Percentiles rank a stretch among this genome's conserved stretches.
These are phyloP conservation scores for Claviceps sp. DNA, from an alignment of 2,329 filamentous ascomycete species.

Conservation along the genomic window DNA sequence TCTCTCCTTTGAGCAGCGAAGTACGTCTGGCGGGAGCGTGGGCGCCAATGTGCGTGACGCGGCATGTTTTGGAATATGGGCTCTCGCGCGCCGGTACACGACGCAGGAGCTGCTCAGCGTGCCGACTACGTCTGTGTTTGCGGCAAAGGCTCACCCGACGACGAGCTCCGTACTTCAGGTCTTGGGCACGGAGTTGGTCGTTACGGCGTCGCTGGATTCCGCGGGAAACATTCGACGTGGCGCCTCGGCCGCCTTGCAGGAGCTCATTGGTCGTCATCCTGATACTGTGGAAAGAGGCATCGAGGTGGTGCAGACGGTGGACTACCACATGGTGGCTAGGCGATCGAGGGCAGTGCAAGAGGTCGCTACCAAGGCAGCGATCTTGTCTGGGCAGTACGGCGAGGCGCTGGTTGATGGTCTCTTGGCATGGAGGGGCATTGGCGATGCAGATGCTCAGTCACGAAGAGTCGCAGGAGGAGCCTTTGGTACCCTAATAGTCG, in stretches of 20 bases:
- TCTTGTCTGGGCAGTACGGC: conserved; percentile 56
- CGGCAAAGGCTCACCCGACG: conserved; percentile 23
- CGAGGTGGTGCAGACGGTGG: conserved; percentile 71
- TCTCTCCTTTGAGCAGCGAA: conserved; percentile 78
- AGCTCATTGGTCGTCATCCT: conserved; percentile 84
- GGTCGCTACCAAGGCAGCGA: conserved; percentile 56
- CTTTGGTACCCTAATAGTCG: conserved; percentile 45
- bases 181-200: conserved; percentile 68
- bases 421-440: conserved; percentile 78
- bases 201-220: conserved; percentile 73
- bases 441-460: conserved; percentile 60
- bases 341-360: conserved; percentile 68
- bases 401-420: conserved; percentile 56
- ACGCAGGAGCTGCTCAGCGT: conserved; percentile 63
- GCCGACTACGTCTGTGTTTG: conserved; percentile 30
- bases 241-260: conserved; percentile 84
- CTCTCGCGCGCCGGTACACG: conserved; percentile 72
- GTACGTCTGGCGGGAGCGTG: conserved; percentile 68
- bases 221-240: conserved; percentile 88
- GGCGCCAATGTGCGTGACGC: conserved; percentile 90
- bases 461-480: conserved; percentile 58
- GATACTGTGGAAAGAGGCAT: conserved; percentile 75
- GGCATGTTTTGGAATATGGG: conserved; percentile 93
- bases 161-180: conserved; percentile 52
- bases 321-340: conserved; percentile 88